phyloP scores from a whole-genome alignment of 208 protist genomes.

The Vickermania spadyakhi region DNA sequence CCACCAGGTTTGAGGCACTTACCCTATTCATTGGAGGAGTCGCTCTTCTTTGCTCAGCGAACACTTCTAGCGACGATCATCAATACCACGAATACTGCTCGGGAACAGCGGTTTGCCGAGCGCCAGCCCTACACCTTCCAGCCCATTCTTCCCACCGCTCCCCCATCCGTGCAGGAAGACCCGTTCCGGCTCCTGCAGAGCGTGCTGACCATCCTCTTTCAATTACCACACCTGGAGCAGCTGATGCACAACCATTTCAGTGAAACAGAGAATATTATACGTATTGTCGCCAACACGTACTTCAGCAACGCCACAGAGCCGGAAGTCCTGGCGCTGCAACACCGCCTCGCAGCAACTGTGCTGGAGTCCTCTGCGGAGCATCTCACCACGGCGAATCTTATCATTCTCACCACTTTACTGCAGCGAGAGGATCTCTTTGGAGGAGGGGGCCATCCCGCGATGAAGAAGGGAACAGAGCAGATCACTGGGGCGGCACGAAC shows the following conservation, averaged over 20 bases:
- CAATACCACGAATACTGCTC: background rate
- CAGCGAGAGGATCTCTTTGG: background rate
- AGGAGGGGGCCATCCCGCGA: background rate
- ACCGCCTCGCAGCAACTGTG: background rate
- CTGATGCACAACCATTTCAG: background rate
- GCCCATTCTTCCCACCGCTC: background rate
- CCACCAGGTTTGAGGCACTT: background rate
- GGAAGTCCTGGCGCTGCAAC: background rate
- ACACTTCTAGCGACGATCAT: background rate
- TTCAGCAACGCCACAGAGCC: background rate
- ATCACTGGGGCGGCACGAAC: background rate
- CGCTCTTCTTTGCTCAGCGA: background rate
- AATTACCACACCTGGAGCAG: background rate
- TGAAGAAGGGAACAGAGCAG: background rate
- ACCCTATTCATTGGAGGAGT: background rate
- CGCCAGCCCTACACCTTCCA: background rate
- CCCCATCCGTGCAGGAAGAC: background rate
- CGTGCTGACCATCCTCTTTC: background rate
- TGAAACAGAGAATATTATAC: slow-evolving; percentile 1
- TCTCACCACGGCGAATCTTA: background rate
- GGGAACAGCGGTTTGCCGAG: background rate
- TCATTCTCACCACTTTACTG: background rate
- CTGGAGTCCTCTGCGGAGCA: background rate
- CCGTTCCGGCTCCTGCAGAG: background rate
- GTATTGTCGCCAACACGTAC: background rate